phyloP scores from a whole-genome alignment of 805 yeast species.

The Debaryomyces hansenii region DNA sequence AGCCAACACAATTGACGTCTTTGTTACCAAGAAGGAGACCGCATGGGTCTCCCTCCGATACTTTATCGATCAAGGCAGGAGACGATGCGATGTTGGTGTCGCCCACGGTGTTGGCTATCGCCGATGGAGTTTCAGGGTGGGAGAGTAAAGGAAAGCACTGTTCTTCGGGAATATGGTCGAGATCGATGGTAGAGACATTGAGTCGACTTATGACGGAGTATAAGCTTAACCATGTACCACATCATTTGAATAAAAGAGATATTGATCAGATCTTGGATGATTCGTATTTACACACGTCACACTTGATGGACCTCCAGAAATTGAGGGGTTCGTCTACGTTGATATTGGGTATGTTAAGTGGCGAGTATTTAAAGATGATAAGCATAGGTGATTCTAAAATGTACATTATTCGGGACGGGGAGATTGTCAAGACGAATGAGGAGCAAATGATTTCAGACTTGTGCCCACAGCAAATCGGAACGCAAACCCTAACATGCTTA shows the following conservation, averaged over 20 bases:
- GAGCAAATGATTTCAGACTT: constrained; percentile 47
- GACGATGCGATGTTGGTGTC: constrained; percentile 60
- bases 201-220: constrained; percentile 47
- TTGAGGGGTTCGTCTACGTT: constrained; percentile 52
- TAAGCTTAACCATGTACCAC: constrained; percentile 38
- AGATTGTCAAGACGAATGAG: constrained; percentile 41
- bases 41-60: constrained; percentile 52
- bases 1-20: constrained; percentile 44
- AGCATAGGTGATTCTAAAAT: constrained; percentile 55
- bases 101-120: constrained; percentile 52
- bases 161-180: constrained; percentile 52
- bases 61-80: constrained; percentile 52
- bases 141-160: constrained; percentile 42
- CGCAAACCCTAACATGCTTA: constrained; percentile 40
- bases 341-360: constrained; percentile 47
- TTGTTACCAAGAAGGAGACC: constrained; percentile 51
- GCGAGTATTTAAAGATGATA: constrained; percentile 44
- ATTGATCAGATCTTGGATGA: constrained; percentile 46
- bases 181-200: constrained; percentile 52
- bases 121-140: constrained; percentile 62
- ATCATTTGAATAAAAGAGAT: constrained; percentile 40
- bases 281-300: constrained; percentile 47
- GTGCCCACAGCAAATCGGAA: constrained; percentile 58
- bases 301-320: constrained; percentile 49
- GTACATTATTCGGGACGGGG: constrained; percentile 48